A percentile compares a stretch with the other conserved stretches of the same genome.
phyloP scores from a whole-genome alignment of 2,329 filamentous ascomycete species.

The Diaporthe nobilis region DNA sequence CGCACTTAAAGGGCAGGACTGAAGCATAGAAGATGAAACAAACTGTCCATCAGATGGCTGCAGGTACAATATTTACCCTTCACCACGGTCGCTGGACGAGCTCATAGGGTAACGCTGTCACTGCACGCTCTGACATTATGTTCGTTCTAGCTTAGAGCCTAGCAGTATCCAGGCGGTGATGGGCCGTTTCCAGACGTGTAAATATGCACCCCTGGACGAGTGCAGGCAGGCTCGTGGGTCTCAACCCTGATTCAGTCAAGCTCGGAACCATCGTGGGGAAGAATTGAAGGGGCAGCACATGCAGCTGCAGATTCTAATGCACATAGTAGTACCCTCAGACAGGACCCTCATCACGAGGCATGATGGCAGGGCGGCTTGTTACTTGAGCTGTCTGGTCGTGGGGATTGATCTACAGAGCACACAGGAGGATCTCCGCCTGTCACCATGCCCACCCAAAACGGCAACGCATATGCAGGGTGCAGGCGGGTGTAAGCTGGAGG shows the following conservation, averaged over 20 bases:
- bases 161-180: background rate
- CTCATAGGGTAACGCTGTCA: background rate
- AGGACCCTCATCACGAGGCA: background rate
- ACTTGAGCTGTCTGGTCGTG: background rate
- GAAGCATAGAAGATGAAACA: conserved; percentile 4
- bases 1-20: background rate
- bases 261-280: background rate
- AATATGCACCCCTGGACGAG: background rate
- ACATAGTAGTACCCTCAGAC: background rate
- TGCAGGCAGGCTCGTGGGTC: conserved; percentile 16
- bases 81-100: background rate
- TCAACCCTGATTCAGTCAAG: background rate
- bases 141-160: background rate
- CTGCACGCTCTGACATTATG: background rate
- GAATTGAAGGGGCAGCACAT: background rate
- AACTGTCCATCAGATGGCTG: background rate
- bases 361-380: background rate
- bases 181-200: background rate
- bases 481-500: conserved; percentile 5
- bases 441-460: background rate
- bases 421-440: background rate
- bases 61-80: conserved; percentile 6
- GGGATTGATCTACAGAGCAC: conserved; percentile 13
- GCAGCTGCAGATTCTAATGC: background rate
- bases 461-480: background rate